A percentile compares a stretch with the other conserved stretches of the same genome.
phyloP scores from a whole-genome alignment of 768 basidiomycete species.

The Suillus decipiens region DNA sequence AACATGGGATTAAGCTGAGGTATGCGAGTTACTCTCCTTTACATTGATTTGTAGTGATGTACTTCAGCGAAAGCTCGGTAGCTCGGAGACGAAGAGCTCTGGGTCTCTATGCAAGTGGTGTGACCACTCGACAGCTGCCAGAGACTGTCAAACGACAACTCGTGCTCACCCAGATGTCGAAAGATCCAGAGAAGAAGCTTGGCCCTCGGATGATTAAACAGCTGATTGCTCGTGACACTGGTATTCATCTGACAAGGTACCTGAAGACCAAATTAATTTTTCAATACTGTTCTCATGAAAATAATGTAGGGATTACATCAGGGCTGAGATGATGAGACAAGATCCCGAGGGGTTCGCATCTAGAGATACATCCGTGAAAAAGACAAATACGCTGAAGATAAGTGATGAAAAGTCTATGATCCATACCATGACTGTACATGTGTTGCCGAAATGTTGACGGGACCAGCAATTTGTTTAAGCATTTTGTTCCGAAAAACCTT shows the following conservation, averaged over 20 bases:
- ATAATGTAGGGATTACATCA: conserved; percentile 17
- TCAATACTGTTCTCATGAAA: not conserved
- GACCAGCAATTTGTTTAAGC: not conserved
- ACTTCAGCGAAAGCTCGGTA: conserved; percentile 30
- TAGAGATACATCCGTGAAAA: conserved; percentile 16
- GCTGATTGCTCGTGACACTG: conserved; percentile 30
- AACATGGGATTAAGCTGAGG: conserved; percentile 34
- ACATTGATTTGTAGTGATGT: conserved; percentile 10
- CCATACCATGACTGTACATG: not conserved
- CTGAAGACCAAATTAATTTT: conserved; percentile 1
- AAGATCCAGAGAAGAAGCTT: conserved; percentile 31
- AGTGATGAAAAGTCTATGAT: not conserved
- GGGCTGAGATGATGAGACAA: conserved; percentile 15
- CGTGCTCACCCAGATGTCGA: conserved; percentile 36
- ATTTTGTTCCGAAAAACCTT: not conserved
- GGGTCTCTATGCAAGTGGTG: conserved; percentile 32
- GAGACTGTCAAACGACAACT: conserved; percentile 34
- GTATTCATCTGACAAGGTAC: conserved; percentile 36
- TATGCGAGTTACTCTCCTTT: conserved; percentile 17
- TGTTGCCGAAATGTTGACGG: not conserved
- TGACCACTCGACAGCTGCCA: conserved; percentile 30
- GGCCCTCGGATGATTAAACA: conserved; percentile 33
- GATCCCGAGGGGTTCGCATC: conserved; percentile 17
- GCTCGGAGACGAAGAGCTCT: conserved; percentile 28
- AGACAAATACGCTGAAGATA: not conserved